Evolutionary conservation across 2,329 filamentous ascomycete species (phyloP).

Genomic region (Amauroascus verrucosus): DNA sequence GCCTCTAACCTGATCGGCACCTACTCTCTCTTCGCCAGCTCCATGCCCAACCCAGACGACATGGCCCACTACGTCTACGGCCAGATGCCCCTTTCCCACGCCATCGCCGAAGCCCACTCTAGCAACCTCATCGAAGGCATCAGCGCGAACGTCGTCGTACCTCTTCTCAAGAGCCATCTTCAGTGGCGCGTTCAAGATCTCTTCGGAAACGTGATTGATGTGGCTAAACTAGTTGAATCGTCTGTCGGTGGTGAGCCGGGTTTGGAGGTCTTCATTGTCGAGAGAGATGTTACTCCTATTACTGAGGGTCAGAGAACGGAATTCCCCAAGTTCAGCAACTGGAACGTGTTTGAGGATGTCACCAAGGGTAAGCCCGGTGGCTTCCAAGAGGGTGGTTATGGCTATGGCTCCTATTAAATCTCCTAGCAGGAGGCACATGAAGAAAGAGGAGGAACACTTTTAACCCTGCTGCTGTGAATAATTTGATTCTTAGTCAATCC

Average conservation of each 20-base stretch:
- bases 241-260: slow-evolving; percentile 10
- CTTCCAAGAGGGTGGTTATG: not conserved
- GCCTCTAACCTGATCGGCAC: slow-evolving; percentile 52
- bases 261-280: slow-evolving; percentile 14
- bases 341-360: slow-evolving; percentile 7
- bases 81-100: slow-evolving; percentile 17
- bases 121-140: slow-evolving; percentile 14
- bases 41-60: not conserved
- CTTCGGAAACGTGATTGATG: slow-evolving; percentile 15
- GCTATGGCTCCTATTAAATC: not conserved
- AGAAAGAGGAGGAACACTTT: too few species aligned
- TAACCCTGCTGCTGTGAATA: too few species aligned
- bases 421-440: too few species aligned
- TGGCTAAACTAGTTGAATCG: slow-evolving; percentile 15
- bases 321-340: slow-evolving; percentile 11
- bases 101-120: slow-evolving; percentile 26
- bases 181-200: slow-evolving; percentile 19
- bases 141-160: slow-evolving; percentile 13
- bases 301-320: not conserved
- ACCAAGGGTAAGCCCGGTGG: slow-evolving; percentile 14
- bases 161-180: slow-evolving; percentile 16
- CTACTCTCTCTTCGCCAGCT: slow-evolving; percentile 43
- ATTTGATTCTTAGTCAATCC: too few species aligned
- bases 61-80: slow-evolving; percentile 4
- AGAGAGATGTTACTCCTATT: slow-evolving; percentile 17